A percentile compares a stretch with the other conserved stretches of the same genome.
These are phyloP conservation scores for Vanderwaltozyma polyspora DNA, from an alignment of 805 yeast genomes.

Conservation along the genomic window DNA sequence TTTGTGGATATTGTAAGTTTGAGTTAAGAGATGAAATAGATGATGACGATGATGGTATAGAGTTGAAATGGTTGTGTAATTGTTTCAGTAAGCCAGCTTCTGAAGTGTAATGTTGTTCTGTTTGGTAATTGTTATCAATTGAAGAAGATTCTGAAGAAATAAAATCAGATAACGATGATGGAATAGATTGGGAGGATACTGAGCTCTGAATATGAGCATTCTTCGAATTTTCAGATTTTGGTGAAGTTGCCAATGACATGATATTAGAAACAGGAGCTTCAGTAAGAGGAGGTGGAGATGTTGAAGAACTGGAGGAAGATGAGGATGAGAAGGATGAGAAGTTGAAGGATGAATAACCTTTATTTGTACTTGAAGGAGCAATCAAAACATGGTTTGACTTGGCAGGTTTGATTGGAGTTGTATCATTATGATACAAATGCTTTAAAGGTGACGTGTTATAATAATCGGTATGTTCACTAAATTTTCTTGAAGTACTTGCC, in stretches of 20 bases:
- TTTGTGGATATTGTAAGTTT: neutral
- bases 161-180: slow-evolving; percentile 1
- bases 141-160: slow-evolving; percentile 3
- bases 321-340: too few species aligned
- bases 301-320: too few species aligned
- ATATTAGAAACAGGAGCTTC: too few species aligned
- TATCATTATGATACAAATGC: slow-evolving; percentile 22
- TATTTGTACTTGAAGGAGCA: neutral
- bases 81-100: neutral
- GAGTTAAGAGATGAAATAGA: neutral
- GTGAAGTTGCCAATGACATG: neutral
- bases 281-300: too few species aligned
- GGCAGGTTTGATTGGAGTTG: slow-evolving; percentile 15
- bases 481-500: slow-evolving; percentile 15
- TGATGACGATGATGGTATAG: neutral
- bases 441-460: slow-evolving; percentile 26
- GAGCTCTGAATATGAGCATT: neutral
- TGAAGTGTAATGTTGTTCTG: neutral
- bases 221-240: neutral
- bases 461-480: slow-evolving; percentile 26
- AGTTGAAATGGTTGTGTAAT: neutral
- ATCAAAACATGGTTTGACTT: slow-evolving; percentile 13
- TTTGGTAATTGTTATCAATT: neutral
- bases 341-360: neutral
- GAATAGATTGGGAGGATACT: slow-evolving; percentile 1